Conservation (phyloP, 2,329 filamentous ascomycete genomes). For the Zelopaecilomyces penicillatus region DNA sequence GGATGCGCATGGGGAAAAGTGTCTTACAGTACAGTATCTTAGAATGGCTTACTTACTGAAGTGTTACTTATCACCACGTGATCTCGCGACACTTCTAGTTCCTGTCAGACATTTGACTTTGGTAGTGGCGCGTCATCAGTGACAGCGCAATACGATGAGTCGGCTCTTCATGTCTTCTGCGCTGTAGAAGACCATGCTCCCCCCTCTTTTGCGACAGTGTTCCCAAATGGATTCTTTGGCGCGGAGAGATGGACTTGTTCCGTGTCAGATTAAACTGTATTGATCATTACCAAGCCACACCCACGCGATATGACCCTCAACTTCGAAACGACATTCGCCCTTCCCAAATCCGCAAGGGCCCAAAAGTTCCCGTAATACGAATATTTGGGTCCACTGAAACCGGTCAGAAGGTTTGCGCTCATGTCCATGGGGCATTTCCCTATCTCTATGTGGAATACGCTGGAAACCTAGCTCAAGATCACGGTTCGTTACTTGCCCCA, state of each 20-base stretch:
- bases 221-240: not conserved
- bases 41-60: not conserved
- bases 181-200: too few relatives aligned
- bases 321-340: constrained; percentile 57
- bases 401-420: constrained; percentile 90
- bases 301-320: constrained; percentile 72
- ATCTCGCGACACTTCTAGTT: constrained; percentile 12
- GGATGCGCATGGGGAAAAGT: not conserved
- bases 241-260: constrained; percentile 54
- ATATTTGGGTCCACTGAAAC: constrained; percentile 90
- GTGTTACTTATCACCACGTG: constrained; percentile 19
- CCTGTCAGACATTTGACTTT: too few relatives aligned
- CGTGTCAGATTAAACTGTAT: constrained; percentile 90
- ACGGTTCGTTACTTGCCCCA: constrained; percentile 44
- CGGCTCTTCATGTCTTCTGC: too few relatives aligned
- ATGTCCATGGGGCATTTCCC: constrained; percentile 91
- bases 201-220: too few relatives aligned
- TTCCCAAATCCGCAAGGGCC: constrained; percentile 52
- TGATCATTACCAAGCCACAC: constrained; percentile 81
- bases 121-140: constrained; percentile 1
- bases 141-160: not conserved
- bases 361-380: constrained; percentile 76
- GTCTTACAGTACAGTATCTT: not conserved
- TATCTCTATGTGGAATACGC: constrained; percentile 89
- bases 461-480: constrained; percentile 56